Base-by-base conservation (phyloP, 225 moss, liverwort and hornwort species). In the Sphagnum contortum region DNA sequence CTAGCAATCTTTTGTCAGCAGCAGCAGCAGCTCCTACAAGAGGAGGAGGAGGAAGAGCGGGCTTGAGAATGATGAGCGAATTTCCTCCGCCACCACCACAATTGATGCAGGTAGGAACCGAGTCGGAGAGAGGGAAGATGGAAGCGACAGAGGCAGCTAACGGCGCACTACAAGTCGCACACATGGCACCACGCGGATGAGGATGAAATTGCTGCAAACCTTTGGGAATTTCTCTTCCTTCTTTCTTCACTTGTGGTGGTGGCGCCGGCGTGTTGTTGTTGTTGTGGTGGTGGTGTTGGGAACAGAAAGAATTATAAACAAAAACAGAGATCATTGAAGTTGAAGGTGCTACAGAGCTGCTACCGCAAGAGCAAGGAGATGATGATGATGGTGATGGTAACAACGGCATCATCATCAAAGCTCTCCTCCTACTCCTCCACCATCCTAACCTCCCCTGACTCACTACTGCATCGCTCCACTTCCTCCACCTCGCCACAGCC, bases 401-500 rank as follows among this genome's bases (percentile, higher is more conserved):
- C 29, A 29, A 29, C 29, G 29, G 29, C 29, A 29, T 29, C 29
- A 29, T 29, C 49, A 73, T 68, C 74, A 79, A 75, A 71, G 71
- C 77, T 71, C 75, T 75, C 64, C 52, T 59, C 47, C 64, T 59
- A 57, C 75, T 70, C 65, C 73, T 66, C 59, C 77, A 72, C 10
- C 75, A 68, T 46, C 81, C 81, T 12, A 63, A 77, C 75, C 73
- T 81, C 47, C 72, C 76, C 48, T 77, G 44, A 44, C 77, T 69
- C 3, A 70, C 62, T 45, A 76, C 83, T 58, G 80, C 70, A 72
- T 86, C 76, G 47, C 84, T 82, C 13, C 91, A 76, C 73, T 79
- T 89, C 71, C 77, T 85, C 91, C 85, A 91, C 71, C 81, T 83
- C 52, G 76, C 77, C 50, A 76, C 77, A 71, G 85, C 91, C 94